Conservation (phyloP, 2,329 filamentous ascomycete genomes). For the Beauveria scarabaeidicola region DNA sequence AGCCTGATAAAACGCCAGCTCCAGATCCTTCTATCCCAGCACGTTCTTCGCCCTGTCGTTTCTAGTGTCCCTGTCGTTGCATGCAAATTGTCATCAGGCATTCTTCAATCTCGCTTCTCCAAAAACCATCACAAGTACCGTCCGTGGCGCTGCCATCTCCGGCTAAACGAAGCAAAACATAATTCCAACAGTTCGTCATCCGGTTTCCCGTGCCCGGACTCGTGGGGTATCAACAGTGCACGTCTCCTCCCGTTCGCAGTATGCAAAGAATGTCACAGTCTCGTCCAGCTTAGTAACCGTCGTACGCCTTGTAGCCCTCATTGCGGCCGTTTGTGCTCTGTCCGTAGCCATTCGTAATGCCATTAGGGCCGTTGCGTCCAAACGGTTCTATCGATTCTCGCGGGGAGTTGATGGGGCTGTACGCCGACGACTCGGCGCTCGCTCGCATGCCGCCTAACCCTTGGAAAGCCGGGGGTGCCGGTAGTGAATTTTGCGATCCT, state of each 20-base stretch:
- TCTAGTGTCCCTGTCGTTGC: constrained; percentile 8
- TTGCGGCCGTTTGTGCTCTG: constrained; percentile 26
- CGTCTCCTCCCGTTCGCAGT: background rate
- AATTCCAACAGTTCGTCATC: constrained; percentile 8
- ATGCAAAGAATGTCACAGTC: background rate
- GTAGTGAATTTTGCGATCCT: constrained; percentile 32
- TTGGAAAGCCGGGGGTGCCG: constrained; percentile 48
- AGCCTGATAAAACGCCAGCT: constrained; percentile 6
- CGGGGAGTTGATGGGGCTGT: constrained; percentile 65
- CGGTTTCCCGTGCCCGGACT: background rate
- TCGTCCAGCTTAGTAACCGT: constrained; percentile 29
- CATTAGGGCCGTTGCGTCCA: constrained; percentile 21
- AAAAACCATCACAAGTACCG: background rate
- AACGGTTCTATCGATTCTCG: constrained; percentile 46
- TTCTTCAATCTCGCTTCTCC: constrained; percentile 5
- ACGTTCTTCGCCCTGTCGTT: background rate
- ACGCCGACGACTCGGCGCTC: constrained; percentile 64
- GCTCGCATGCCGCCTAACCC: constrained; percentile 46
- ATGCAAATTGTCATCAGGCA: constrained; percentile 9
- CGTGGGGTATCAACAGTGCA: constrained; percentile 9
- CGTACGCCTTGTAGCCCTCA: constrained; percentile 30
- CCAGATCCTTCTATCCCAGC: constrained; percentile 7
- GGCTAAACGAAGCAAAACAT: constrained; percentile 4
- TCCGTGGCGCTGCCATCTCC: constrained; percentile 1
- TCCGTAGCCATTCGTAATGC: constrained; percentile 30